phyloP scores from a whole-genome alignment of 2,329 filamentous ascomycete species.

The Truncatella angustata region DNA sequence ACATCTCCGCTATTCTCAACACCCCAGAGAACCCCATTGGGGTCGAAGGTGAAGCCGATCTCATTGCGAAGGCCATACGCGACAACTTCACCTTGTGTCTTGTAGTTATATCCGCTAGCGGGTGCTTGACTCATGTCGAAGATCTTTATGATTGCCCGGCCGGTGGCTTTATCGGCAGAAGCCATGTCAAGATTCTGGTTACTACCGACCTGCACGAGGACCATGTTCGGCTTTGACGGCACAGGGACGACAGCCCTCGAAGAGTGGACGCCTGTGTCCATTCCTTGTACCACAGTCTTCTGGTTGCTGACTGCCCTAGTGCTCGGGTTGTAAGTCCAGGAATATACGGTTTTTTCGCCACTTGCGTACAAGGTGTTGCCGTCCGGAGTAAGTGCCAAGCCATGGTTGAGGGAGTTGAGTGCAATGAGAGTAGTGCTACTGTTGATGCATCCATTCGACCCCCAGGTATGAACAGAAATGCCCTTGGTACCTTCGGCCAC shows the following conservation, averaged over 20 bases:
- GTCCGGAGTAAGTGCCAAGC: slow-evolving; percentile 36
- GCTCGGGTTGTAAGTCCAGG: slow-evolving; percentile 55
- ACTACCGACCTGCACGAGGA: slow-evolving; percentile 59
- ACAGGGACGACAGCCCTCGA: slow-evolving; percentile 50
- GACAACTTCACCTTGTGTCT: slow-evolving; percentile 32
- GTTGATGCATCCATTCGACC: slow-evolving; percentile 35
- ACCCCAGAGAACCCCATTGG: slow-evolving; percentile 42
- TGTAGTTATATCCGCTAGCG: slow-evolving; percentile 36
- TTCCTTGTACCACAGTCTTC: slow-evolving; percentile 36
- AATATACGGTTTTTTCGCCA: slow-evolving; percentile 43
- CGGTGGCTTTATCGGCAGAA: slow-evolving; percentile 42
- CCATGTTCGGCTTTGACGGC: slow-evolving; percentile 42
- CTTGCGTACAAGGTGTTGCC: slow-evolving; percentile 37
- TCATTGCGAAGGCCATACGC: slow-evolving; percentile 64
- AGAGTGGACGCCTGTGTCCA: slow-evolving; percentile 38
- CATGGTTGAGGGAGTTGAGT: slow-evolving; percentile 34
- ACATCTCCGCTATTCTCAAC: slow-evolving; percentile 64
- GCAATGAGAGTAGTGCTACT: slow-evolving; percentile 19
- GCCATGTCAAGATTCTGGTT: slow-evolving; percentile 51
- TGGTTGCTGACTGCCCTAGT: slow-evolving; percentile 44
- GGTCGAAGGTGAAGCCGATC: slow-evolving; percentile 44
- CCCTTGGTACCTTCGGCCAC: slow-evolving; percentile 35
- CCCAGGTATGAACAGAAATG: slow-evolving; percentile 39
- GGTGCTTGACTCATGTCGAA: slow-evolving; percentile 24
- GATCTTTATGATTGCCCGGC: slow-evolving; percentile 57